A percentile compares a stretch with the other conserved stretches of the same genome.
phyloP scores from a whole-genome alignment of 202 grass and related monocot species.

The Brachypodium distachyon region DNA sequence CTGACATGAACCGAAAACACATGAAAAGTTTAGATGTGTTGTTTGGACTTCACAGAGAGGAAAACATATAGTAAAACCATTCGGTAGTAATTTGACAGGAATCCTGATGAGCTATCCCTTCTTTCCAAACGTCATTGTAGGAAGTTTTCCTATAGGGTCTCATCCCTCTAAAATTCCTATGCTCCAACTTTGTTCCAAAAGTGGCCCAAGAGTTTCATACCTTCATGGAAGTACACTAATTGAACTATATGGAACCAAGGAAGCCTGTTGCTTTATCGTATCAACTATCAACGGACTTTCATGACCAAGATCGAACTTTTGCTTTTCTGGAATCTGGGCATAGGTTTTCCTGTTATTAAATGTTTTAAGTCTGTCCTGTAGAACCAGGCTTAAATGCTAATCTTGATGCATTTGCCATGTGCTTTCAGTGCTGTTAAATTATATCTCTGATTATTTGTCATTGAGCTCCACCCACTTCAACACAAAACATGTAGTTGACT shows the following conservation, averaged over 20 bases:
- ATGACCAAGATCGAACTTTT: constrained; percentile 3
- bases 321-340: neutral
- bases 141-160: neutral
- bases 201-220: neutral
- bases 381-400: neutral
- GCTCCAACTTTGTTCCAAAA: neutral
- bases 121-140: neutral
- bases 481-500: neutral
- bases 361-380: neutral
- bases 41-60: neutral
- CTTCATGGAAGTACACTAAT: neutral
- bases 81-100: neutral
- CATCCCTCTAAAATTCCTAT: neutral
- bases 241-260: neutral
- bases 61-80: neutral
- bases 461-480: neutral
- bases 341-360: neutral
- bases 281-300: neutral
- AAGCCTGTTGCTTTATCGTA: neutral
- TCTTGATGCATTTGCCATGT: neutral
- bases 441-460: neutral
- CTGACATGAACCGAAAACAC: neutral
- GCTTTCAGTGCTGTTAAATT: neutral
- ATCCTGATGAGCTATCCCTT: neutral
- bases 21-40: neutral